Conservation (phyloP, 257 asterid species). For the Forsythia viridissima region DNA sequence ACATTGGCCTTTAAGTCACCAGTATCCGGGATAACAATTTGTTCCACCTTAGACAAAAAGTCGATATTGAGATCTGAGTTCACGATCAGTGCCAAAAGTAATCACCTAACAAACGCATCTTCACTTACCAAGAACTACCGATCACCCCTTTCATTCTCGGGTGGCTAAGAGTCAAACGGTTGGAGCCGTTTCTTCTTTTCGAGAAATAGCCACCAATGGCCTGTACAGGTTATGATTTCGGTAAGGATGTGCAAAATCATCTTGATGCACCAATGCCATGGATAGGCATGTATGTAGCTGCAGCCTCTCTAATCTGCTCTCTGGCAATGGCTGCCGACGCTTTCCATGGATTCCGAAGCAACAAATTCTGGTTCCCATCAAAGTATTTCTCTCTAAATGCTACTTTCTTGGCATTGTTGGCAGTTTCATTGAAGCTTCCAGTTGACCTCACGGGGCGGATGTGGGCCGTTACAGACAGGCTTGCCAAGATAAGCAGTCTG, state of each 20-base stretch:
- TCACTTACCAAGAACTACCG: not conserved
- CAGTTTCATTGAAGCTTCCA: conserved; percentile 1
- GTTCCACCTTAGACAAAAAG: not conserved
- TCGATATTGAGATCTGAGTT: no score
- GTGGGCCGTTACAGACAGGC: not conserved
- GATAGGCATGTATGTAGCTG: conserved; percentile 23
- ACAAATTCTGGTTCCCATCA: conserved; percentile 1
- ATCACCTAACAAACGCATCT: no score
- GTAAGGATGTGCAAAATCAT: not conserved
- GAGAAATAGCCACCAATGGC: not conserved
- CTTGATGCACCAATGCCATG: conserved; percentile 28
- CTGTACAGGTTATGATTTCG: not conserved
- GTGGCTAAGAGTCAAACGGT: not conserved
- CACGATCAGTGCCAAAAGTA: no score
- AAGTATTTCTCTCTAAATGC: conserved; percentile 7
- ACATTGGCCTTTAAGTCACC: not conserved
- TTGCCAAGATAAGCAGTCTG: not conserved
- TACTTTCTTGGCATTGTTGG: not conserved
- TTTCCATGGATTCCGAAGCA: not conserved
- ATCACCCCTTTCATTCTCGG: not conserved
- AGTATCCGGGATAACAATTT: not conserved
- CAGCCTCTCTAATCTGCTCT: conserved; percentile 16
- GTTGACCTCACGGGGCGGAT: conserved; percentile 9
- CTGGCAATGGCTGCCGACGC: conserved; percentile 12
- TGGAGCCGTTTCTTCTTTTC: not conserved